A percentile compares a stretch with the other conserved stretches of the same genome.
Conservation (phyloP, 2,329 filamentous ascomycete genomes). For the Hypoxylon sp. region DNA sequence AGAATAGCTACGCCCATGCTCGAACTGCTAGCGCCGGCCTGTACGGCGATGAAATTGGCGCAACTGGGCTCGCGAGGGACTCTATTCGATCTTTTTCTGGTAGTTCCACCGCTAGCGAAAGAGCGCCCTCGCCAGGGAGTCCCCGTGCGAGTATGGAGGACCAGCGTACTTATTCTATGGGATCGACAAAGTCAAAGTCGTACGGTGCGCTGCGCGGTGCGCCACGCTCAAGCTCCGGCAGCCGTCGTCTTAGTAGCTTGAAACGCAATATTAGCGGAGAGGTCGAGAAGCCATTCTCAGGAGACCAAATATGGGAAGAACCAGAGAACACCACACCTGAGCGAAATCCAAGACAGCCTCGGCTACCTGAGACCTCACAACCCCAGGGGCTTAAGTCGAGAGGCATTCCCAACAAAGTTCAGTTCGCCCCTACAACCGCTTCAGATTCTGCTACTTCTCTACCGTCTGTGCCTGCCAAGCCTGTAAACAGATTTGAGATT, state of each 20-base stretch:
- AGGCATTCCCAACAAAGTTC: constrained; percentile 76
- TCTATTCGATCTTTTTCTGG: constrained; percentile 65
- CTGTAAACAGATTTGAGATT: constrained; percentile 76
- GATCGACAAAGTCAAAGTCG: constrained; percentile 56
- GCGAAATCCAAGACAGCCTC: constrained; percentile 48
- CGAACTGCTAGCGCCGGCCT: constrained; percentile 72
- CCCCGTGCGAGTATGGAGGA: constrained; percentile 55
- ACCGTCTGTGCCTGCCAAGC: constrained; percentile 59
- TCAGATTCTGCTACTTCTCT: constrained; percentile 55
- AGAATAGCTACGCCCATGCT: constrained; percentile 79
- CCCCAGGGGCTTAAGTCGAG: constrained; percentile 72
- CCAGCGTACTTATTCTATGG: constrained; percentile 46
- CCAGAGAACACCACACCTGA: constrained; percentile 67
- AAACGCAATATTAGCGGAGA: constrained; percentile 80
- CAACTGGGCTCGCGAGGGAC: constrained; percentile 63
- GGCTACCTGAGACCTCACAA: constrained; percentile 53
- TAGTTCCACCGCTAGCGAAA: constrained; percentile 67
- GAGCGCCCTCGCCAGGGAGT: constrained; percentile 55
- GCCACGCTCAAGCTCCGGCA: constrained; percentile 56
- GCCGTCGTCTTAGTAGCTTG: constrained; percentile 74
- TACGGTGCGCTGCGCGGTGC: constrained; percentile 60
- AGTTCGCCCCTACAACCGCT: constrained; percentile 64
- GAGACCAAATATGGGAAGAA: constrained; percentile 91
- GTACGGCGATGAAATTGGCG: constrained; percentile 63
- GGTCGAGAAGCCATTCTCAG: constrained; percentile 75